phyloP scores from a whole-genome alignment of 202 grass and related monocot species.

The Saccharum hybrid region DNA sequence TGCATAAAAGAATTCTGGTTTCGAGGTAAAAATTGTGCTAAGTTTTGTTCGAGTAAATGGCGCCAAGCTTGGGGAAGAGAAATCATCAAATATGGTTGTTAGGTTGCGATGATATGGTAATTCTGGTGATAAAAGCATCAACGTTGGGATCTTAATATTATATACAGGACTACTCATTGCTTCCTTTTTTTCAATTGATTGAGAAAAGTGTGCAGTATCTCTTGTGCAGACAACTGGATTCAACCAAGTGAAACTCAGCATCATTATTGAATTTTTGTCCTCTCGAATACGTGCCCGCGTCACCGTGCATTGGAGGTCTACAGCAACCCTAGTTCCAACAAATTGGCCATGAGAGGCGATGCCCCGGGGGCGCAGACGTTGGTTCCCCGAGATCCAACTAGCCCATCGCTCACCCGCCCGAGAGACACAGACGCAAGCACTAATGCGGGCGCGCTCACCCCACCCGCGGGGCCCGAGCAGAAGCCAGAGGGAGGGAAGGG shows the following conservation, averaged over 20 bases:
- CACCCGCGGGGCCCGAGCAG: conserved; percentile 1
- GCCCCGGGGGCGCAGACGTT: neutral
- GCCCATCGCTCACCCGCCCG: neutral
- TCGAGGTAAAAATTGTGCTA: neutral
- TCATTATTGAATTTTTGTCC: neutral
- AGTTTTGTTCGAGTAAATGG: neutral
- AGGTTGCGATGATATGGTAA: neutral
- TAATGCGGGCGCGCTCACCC: conserved; percentile 4
- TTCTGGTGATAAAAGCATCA: neutral
- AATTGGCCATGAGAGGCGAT: conserved; percentile 24
- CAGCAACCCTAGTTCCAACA: conserved; percentile 50
- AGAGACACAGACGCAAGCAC: no score
- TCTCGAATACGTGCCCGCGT: neutral
- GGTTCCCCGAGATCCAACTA: conserved; percentile 36
- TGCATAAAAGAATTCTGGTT: neutral
- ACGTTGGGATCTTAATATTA: neutral
- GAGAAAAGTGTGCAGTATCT: neutral
- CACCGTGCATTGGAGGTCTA: neutral
- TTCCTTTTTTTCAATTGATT: neutral
- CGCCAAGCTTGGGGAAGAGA: neutral
- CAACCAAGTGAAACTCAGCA: conserved; percentile 3
- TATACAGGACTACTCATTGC: neutral
- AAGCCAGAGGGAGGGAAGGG: neutral
- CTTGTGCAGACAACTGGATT: neutral
- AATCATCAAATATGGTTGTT: neutral